Conservation (phyloP, 2,329 filamentous ascomycete genomes). For the Fusarium neocosmosporiellum region DNA sequence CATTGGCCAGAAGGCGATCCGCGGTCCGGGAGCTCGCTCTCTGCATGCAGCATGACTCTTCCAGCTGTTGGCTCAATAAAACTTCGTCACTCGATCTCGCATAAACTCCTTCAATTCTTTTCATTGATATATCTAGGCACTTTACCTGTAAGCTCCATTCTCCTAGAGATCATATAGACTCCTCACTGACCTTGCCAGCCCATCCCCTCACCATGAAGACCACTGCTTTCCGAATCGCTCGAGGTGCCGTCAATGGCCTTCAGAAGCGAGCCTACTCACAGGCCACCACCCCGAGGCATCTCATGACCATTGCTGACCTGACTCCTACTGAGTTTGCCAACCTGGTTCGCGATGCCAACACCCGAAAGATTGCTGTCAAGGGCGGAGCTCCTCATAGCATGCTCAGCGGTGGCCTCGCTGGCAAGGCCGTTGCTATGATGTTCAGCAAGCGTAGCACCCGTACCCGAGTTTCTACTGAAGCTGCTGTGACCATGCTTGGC, state of each 20-base stretch:
- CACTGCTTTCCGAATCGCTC: constrained; percentile 48
- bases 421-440: constrained; percentile 91
- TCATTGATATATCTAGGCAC: constrained; percentile 6
- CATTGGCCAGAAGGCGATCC: constrained; percentile 3
- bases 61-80: constrained; percentile 19
- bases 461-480: constrained; percentile 93
- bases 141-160: constrained; percentile 2
- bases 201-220: constrained; percentile 47
- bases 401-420: constrained; percentile 72
- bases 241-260: constrained; percentile 48
- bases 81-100: background rate
- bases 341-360: constrained; percentile 83
- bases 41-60: constrained; percentile 32
- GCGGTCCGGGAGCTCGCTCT: constrained; percentile 3
- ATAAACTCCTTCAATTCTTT: constrained; percentile 9
- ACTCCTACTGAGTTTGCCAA: constrained; percentile 81
- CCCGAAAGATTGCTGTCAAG: constrained; percentile 83
- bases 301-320: constrained; percentile 92
- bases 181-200: background rate
- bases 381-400: constrained; percentile 65
- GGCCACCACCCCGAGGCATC: constrained; percentile 73
- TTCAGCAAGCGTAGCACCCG: constrained; percentile 97
- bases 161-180: background rate
- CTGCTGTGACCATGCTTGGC: constrained; percentile 86
- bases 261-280: constrained; percentile 59